Evolutionary conservation across 257 asterid genomes (phyloP).

Genomic region (Petunia secreta): DNA sequence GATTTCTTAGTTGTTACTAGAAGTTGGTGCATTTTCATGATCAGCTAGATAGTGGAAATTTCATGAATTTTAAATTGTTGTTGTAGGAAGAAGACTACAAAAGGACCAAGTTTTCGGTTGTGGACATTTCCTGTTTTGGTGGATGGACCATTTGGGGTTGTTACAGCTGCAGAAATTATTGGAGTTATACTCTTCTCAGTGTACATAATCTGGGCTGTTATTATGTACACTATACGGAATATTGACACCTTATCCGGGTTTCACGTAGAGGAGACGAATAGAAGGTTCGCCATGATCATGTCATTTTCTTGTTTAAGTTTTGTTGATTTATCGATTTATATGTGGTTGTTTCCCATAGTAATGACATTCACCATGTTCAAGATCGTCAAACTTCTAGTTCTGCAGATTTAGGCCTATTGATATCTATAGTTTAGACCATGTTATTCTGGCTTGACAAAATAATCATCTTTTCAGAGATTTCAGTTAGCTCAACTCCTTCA

Average conservation of each 20-base stretch:
- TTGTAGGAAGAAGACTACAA: constrained; percentile 44
- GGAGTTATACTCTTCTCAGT: constrained; percentile 55
- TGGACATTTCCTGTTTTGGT: constrained; percentile 88
- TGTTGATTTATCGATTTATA: background rate
- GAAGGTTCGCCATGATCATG: constrained; percentile 42
- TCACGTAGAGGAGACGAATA: constrained; percentile 34
- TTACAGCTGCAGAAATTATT: constrained; percentile 81
- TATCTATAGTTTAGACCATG: background rate
- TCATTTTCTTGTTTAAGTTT: constrained; percentile 4
- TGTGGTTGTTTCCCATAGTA: background rate
- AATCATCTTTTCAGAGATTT: background rate
- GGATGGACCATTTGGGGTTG: constrained; percentile 90
- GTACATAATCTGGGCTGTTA: constrained; percentile 66
- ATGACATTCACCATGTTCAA: background rate
- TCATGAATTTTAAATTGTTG: constrained; percentile 15
- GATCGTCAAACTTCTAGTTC: background rate
- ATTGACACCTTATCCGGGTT: constrained; percentile 33
- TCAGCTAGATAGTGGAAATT: background rate
- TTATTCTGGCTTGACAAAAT: background rate
- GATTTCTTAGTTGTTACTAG: background rate
- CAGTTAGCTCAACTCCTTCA: background rate
- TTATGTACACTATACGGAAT: constrained; percentile 46
- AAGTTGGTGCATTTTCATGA: constrained; percentile 1
- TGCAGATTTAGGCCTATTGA: constrained; percentile 1
- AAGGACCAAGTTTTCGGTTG: constrained; percentile 51